Percentiles rank a stretch among this genome's conserved stretches.
These are phyloP conservation scores for Oxyria digyna DNA, from an alignment of 148 eudicot species.

Conservation along the genomic window DNA sequence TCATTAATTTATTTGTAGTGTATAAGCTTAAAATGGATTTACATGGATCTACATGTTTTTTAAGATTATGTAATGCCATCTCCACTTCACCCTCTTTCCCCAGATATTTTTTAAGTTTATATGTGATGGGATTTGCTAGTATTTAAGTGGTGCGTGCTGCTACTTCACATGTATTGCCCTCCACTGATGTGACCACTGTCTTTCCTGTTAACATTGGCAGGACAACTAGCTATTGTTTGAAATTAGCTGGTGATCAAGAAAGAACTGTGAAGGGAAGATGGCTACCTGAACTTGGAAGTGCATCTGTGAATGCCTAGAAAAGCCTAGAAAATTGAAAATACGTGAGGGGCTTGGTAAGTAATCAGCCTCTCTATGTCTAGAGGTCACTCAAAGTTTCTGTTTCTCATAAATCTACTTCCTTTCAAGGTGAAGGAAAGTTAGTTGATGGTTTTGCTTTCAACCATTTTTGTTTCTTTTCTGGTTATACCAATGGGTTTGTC, in stretches of 20 bases:
- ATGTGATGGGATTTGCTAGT: too few species aligned
- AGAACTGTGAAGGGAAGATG: slow-evolving; percentile 64
- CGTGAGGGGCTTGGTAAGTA: slow-evolving; percentile 83
- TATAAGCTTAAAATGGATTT: too few species aligned
- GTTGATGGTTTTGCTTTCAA: not conserved
- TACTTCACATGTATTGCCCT: too few species aligned
- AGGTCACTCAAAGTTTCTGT: not conserved
- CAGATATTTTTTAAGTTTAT: too few species aligned
- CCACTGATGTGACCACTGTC: not conserved
- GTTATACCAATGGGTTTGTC: too few species aligned
- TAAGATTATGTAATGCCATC: too few species aligned
- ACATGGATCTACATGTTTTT: too few species aligned
- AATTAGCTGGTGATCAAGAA: slow-evolving; percentile 90
- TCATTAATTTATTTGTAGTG: too few species aligned
- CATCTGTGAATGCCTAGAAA: slow-evolving; percentile 55
- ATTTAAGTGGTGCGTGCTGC: too few species aligned
- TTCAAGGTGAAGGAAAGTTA: not conserved
- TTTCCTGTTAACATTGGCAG: slow-evolving; percentile 28
- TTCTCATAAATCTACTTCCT: not conserved
- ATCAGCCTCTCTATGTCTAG: not conserved
- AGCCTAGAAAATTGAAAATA: slow-evolving; percentile 79
- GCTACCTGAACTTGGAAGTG: slow-evolving; percentile 73
- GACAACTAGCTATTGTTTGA: slow-evolving; percentile 75
- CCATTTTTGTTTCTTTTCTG: not conserved
- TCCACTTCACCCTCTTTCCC: too few species aligned